phyloP scores from a whole-genome alignment of 768 basidiomycete genomes.

The Cyathus striatus region DNA sequence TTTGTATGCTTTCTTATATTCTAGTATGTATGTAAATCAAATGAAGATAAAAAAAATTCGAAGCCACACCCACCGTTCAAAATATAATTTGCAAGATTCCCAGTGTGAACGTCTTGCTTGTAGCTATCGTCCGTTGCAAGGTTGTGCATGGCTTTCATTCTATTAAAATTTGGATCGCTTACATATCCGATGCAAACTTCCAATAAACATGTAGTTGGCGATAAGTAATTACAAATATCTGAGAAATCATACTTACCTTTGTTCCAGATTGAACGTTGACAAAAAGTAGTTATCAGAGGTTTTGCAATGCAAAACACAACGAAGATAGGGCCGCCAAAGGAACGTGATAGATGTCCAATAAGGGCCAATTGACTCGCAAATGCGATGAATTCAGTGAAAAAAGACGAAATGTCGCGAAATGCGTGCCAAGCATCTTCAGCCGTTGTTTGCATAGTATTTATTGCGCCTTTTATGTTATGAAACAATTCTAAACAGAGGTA shows the following conservation, averaged over 20 bases:
- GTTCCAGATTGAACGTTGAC: constrained; percentile 17
- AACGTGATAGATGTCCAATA: constrained; percentile 21
- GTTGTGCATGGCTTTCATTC: constrained; percentile 23
- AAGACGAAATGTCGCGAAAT: constrained; percentile 16
- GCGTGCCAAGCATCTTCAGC: constrained; percentile 17
- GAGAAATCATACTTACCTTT: too few species aligned
- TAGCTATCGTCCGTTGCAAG: constrained; percentile 21
- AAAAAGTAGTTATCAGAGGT: constrained; percentile 18
- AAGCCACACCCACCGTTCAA: constrained; percentile 11
- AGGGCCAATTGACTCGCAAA: constrained; percentile 22
- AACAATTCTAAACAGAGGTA: not conserved
- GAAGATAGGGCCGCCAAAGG: constrained; percentile 26
- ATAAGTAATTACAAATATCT: not conserved
- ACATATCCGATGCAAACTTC: constrained; percentile 23
- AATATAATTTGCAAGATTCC: constrained; percentile 26
- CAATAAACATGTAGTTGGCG: too few species aligned
- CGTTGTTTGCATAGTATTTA: constrained; percentile 10
- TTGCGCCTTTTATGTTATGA: constrained; percentile 17
- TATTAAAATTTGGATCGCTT: constrained; percentile 19
- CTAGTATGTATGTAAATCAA: constrained; percentile 10
- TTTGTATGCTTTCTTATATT: constrained; percentile 19
- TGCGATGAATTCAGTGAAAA: constrained; percentile 14
- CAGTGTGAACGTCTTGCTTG: constrained; percentile 32
- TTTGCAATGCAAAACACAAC: constrained; percentile 26
- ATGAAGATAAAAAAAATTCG: not conserved